Percentiles rank a stretch among this genome's conserved stretches.
Conservation (phyloP, 2,329 filamentous ascomycete species). For the Aureobasidium sp. region DNA sequence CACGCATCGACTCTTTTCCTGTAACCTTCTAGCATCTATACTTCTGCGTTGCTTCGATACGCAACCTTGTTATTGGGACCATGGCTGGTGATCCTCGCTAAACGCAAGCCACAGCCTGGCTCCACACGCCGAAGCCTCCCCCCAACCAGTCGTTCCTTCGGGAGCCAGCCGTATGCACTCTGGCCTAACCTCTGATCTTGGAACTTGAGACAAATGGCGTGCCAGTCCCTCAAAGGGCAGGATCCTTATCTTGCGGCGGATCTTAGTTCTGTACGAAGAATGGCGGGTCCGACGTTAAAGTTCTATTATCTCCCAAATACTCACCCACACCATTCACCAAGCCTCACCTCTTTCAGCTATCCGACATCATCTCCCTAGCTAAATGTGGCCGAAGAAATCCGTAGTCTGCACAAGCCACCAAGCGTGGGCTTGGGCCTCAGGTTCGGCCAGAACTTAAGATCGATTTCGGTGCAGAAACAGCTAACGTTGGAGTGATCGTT, state of each 20-base stretch:
- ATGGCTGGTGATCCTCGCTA: background rate
- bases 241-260: background rate
- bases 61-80: background rate
- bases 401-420: background rate
- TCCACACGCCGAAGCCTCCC: background rate
- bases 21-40: background rate
- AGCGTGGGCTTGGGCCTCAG: background rate
- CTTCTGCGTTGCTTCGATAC: background rate
- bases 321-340: background rate
- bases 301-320: background rate
- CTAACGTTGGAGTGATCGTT: background rate
- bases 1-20: background rate
- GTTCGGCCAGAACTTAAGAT: background rate
- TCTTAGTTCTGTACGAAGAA: background rate
- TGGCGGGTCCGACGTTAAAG: background rate
- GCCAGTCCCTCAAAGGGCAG: too few species aligned
- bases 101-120: background rate
- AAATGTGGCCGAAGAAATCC: background rate
- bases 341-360: background rate
- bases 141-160: constrained; percentile 1
- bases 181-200: background rate
- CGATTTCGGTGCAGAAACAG: background rate
- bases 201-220: background rate
- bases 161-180: background rate
- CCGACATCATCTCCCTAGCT: background rate